Percentiles rank a stretch among this genome's conserved stretches.
Evolutionary conservation across 768 basidiomycete species (phyloP).

Genomic region (Leccinum broughii): DNA sequence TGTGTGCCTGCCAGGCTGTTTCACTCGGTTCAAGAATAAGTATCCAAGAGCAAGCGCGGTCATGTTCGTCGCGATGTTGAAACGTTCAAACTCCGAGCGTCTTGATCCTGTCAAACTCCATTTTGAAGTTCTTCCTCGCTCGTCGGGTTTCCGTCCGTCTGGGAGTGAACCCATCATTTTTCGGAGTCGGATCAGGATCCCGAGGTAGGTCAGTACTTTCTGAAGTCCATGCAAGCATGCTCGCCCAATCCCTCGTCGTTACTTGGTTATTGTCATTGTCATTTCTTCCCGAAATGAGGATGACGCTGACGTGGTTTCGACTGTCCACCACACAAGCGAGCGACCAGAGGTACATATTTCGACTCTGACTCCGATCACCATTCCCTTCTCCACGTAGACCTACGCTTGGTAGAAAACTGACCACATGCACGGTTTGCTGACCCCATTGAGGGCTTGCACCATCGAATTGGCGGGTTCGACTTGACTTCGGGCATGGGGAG

Average conservation of each 20-base stretch:
- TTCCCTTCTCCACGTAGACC: background rate
- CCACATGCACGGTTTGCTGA: background rate
- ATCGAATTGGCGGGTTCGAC: background rate
- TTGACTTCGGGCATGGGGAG: background rate
- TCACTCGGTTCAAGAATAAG: background rate
- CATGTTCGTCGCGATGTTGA: background rate
- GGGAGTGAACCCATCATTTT: background rate
- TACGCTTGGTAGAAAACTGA: background rate
- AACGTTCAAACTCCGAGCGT: background rate
- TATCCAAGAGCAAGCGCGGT: background rate
- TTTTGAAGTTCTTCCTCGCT: background rate
- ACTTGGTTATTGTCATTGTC: background rate
- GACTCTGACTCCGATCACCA: background rate
- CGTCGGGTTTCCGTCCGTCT: background rate
- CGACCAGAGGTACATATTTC: background rate
- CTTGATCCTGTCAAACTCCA: slow-evolving; percentile 1
- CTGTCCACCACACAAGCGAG: background rate
- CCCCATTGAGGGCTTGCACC: background rate
- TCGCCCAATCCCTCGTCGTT: background rate
- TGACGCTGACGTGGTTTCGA: background rate
- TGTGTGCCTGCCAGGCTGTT: background rate
- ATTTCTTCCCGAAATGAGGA: background rate
- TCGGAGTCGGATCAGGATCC: background rate
- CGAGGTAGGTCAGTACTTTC: background rate
- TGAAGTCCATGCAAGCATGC: background rate